These are phyloP conservation scores for Fusarium nurragi DNA, from an alignment of 2,329 filamentous ascomycete species.

Conservation along the genomic window DNA sequence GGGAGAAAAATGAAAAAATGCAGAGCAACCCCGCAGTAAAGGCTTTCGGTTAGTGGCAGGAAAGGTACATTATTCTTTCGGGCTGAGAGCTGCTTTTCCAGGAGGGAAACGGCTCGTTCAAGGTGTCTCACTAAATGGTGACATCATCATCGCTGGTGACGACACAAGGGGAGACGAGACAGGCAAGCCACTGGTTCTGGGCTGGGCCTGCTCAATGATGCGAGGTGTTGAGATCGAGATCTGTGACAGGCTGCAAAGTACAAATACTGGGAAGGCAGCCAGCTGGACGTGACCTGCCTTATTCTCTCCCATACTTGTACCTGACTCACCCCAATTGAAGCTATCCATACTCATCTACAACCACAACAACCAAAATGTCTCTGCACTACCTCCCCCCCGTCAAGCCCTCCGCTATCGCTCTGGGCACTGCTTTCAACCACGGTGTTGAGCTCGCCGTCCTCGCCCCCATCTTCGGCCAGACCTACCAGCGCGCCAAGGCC, in stretches of 20 bases:
- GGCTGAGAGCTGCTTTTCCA: background rate
- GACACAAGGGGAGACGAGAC: constrained; percentile 42
- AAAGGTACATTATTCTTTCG: background rate
- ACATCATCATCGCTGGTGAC: constrained; percentile 54
- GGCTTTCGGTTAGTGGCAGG: background rate
- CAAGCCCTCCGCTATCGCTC: constrained; percentile 97
- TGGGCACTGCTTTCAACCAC: constrained; percentile 97
- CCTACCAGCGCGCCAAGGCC: constrained; percentile 90
- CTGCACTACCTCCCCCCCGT: constrained; percentile 76
- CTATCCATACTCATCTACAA: background rate
- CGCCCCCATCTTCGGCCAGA: constrained; percentile 89
- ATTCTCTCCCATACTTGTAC: constrained; percentile 13
- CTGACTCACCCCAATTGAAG: constrained; percentile 35
- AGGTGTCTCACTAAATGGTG: constrained; percentile 48
- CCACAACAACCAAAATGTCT: constrained; percentile 59
- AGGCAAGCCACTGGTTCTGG: constrained; percentile 34
- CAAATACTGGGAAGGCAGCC: constrained; percentile 39
- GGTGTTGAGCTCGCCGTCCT: constrained; percentile 88
- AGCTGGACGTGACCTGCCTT: background rate
- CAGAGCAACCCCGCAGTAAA: constrained; percentile 18
- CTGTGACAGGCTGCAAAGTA: constrained; percentile 33
- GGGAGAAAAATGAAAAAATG: background rate
- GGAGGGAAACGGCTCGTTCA: background rate
- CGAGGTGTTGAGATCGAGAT: constrained; percentile 40
- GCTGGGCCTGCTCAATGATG: constrained; percentile 33